These are phyloP conservation scores for Melampsora americana DNA, from an alignment of 1,284 basidiomycete genomes.

Conservation along the genomic window DNA sequence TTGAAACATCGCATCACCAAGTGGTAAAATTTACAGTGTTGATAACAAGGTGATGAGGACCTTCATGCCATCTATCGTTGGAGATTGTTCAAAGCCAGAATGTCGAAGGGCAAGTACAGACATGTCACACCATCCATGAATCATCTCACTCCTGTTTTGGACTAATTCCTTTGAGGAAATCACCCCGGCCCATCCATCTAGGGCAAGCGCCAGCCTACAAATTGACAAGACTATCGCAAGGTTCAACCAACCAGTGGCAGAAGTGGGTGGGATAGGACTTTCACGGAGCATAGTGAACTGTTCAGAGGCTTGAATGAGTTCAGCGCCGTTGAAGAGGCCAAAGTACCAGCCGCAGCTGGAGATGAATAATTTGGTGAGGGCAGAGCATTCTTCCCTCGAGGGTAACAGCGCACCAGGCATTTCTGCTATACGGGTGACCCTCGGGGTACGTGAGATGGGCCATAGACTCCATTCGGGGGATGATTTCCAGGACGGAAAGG, in stretches of 20 bases:
- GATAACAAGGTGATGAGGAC: constrained; percentile 38
- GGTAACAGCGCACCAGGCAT: not conserved
- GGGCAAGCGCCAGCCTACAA: constrained; percentile 30
- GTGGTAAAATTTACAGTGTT: constrained; percentile 21
- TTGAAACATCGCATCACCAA: not conserved
- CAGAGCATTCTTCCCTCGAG: constrained; percentile 19
- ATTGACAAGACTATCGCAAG: constrained; percentile 25
- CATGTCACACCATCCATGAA: constrained; percentile 36
- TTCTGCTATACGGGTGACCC: too few relatives aligned
- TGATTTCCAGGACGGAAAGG: too few relatives aligned
- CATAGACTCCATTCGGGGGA: too few relatives aligned
- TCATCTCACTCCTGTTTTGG: constrained; percentile 20
- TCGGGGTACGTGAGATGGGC: too few relatives aligned
- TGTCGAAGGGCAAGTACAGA: constrained; percentile 28
- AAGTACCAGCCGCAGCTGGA: constrained; percentile 35
- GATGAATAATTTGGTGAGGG: constrained; percentile 14
- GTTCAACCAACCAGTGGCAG: constrained; percentile 28
- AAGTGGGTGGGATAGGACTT: constrained; percentile 5
- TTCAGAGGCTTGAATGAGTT: constrained; percentile 10
- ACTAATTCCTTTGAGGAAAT: constrained; percentile 14
- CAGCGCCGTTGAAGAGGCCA: constrained; percentile 16
- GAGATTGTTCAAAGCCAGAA: constrained; percentile 30
- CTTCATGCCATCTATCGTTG: constrained; percentile 37
- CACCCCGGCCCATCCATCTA: constrained; percentile 34
- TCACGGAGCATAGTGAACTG: constrained; percentile 20